Conservation (phyloP, 768 basidiomycete genomes). For the Tylopilus cervinicoccineus region DNA sequence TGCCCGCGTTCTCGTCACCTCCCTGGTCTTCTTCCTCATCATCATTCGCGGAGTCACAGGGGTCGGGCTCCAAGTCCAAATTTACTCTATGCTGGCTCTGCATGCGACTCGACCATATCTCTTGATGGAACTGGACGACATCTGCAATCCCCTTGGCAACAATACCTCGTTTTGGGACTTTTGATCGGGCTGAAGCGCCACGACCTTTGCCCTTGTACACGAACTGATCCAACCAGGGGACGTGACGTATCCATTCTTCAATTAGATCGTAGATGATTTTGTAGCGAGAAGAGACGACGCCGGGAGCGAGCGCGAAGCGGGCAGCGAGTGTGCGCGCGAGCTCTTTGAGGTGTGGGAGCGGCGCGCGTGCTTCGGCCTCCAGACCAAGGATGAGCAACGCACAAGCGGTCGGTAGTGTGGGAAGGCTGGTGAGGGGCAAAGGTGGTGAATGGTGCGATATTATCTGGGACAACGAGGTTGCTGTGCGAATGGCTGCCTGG, state of each 20-base stretch:
- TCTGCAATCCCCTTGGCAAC: constrained; percentile 69
- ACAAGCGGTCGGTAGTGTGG: constrained; percentile 53
- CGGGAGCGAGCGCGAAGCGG: constrained; percentile 47
- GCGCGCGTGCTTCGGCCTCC: constrained; percentile 58
- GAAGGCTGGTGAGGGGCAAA: constrained; percentile 39
- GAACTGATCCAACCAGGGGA: constrained; percentile 72
- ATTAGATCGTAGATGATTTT: constrained; percentile 59
- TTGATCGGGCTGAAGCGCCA: constrained; percentile 46
- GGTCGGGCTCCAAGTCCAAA: constrained; percentile 37
- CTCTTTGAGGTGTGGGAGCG: constrained; percentile 51
- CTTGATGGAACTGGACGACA: constrained; percentile 63
- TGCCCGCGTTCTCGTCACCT: constrained; percentile 12
- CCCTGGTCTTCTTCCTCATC: constrained; percentile 32
- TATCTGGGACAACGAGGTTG: constrained; percentile 42
- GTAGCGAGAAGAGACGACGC: constrained; percentile 66
- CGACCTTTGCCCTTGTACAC: constrained; percentile 32
- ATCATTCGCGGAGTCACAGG: constrained; percentile 27
- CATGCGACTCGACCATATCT: constrained; percentile 47
- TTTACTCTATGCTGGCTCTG: constrained; percentile 33
- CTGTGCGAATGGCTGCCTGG: constrained; percentile 38
- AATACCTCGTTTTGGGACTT: constrained; percentile 56
- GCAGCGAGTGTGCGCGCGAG: constrained; percentile 54
- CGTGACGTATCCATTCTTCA: constrained; percentile 53
- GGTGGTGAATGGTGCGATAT: constrained; percentile 38
- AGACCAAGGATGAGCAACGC: constrained; percentile 66